Base-by-base conservation (phyloP, 2,329 filamentous ascomycete species). In the Paramyrothecium sp. region DNA sequence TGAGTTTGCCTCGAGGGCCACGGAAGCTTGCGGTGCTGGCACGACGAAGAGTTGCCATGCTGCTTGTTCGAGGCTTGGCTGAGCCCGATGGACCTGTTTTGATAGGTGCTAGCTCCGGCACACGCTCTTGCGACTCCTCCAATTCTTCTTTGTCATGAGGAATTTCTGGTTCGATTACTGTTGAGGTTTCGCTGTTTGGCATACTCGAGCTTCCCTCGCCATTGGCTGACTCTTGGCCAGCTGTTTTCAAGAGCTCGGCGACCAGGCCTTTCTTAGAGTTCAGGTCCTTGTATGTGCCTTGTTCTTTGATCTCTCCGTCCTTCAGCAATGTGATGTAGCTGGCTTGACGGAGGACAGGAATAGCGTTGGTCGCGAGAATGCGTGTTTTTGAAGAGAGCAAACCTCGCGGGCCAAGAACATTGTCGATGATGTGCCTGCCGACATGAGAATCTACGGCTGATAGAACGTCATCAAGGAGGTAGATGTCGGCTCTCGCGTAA, bases 371-470 rank as follows among this genome's bases (percentile, higher is more conserved):
- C 11, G 95, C 93, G 53, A 99, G 81, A 55, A 99, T 90, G 63
- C 94, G 88, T 7, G 94, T 97, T 76, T 98, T 98, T 44, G 89
- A 85, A 54, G 81, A 83, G 22, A 99, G 82, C 7, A 99, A 79
- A 63, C 95, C 95, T 60, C 88, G 89, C 4, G 89, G 82, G 13
- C 95, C 95, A 38, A 99, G 85, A 1, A 99, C 95, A 61, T 95
- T 91, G 70, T 98, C 90, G 67, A 97, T 97, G 57, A 99, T 84
- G 75, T 99, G 95, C 61, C 91, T 85, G 53, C 95, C 95, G 58
- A 99, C 95, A 69, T 99, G 95, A 62, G 96, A 94, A 75, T 99
- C 95, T n/a, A 99, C 95, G 1, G 96, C 95, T 17, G 94, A 98
- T 12, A 99, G 81, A 60, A 93, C 90, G 71, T 99, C 95, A 65